Conservation (phyloP, 345 rosid species). For the Salix caprea region DNA sequence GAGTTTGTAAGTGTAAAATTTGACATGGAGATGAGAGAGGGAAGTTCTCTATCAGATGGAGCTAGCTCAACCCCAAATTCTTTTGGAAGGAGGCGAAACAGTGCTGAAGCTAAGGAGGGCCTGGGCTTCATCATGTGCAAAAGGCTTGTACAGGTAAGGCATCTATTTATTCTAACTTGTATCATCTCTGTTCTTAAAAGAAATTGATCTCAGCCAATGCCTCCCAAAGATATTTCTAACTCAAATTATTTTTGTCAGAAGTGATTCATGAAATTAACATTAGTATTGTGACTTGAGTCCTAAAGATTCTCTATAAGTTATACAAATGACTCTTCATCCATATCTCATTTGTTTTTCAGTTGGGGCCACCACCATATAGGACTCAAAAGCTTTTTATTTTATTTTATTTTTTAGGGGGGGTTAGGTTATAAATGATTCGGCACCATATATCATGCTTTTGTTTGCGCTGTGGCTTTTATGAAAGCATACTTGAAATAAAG, state of each 20-base stretch:
- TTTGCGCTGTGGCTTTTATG: neutral
- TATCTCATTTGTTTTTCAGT: neutral
- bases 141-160: conserved; percentile 86
- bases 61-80: conserved; percentile 26
- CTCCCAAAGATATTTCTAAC: neutral
- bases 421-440: neutral
- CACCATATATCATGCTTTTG: neutral
- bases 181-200: too few species aligned
- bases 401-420: neutral
- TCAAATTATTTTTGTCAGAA: neutral
- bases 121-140: conserved; percentile 80
- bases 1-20: conserved; percentile 55
- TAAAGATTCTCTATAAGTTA: neutral
- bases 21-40: conserved; percentile 60
- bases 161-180: too few species aligned
- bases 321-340: too few species aligned
- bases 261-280: neutral
- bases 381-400: neutral
- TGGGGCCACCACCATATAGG: too few species aligned
- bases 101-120: conserved; percentile 57
- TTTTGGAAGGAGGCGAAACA: conserved; percentile 37
- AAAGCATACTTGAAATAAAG: neutral
- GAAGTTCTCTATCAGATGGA: conserved; percentile 37
- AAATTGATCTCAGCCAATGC: too few species aligned
- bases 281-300: neutral